Evolutionary conservation across 164 flowering plant genomes (phyloP), one percentile per base, ranked within the genome.

Genomic region (Vitis labrusca): DNA sequence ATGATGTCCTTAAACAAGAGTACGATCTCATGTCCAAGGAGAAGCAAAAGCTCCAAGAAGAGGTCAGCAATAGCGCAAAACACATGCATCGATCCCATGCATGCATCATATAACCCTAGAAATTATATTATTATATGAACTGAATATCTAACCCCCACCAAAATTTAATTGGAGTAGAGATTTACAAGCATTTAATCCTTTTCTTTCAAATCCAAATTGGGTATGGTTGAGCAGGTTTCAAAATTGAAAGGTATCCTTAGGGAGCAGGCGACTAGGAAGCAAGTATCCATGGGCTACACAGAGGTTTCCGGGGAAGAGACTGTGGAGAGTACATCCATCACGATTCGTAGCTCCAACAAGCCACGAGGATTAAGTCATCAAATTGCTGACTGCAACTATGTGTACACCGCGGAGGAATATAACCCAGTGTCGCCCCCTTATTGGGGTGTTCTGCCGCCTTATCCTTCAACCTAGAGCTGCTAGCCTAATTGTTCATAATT

Each of bases 11-110:
- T 17, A 89, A 86, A 62, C 86, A 77, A 12, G 90, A 91, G 51
- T 85, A 71, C 50, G 87, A 88, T 67, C 76, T 51, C 44, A 75
- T 91, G 50, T 80, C 84, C 27, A 82, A 64, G 65, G 91, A 91
- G 68, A 91, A 88, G 68, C 88, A 71, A 17, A 85, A 80, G 74
- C 92, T 91, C 63, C 91, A 88, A 76, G 85, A 88, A 5, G 90
- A 91, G 93, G 93, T 86, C 2, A 59, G 51, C 6, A 27, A 3
- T 32, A 19, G 3, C 9, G 11, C 50, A 61, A 61, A 30, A 10
- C n/a, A 15, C 64, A 61, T n/a, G 27, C 27, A 23, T 23, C 27
- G 27, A 23, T 23, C 27, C 27, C 6, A 19, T 17, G 61, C 61
- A 59, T 59, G 11, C 44, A 32, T 11, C 5, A 59, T 59, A 59